These are phyloP conservation scores for Pichiaceae sp. DNA, from an alignment of 1,139 yeast species.

Conservation along the genomic window DNA sequence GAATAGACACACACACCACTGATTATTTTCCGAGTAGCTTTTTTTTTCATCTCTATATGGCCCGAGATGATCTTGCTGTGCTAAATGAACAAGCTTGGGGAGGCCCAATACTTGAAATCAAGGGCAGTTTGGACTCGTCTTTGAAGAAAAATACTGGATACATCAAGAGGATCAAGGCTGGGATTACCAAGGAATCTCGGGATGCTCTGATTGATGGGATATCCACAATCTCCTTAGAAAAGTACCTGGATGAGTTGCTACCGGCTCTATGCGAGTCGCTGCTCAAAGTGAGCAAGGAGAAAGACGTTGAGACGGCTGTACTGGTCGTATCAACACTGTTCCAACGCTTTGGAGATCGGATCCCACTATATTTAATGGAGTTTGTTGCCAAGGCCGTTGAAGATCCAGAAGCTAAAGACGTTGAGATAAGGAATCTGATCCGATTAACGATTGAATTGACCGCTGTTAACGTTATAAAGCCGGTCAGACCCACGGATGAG, in stretches of 20 bases:
- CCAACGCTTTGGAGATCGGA: no score
- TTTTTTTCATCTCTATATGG: not conserved
- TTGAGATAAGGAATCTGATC: no score
- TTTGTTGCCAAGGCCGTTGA: no score
- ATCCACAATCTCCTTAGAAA: slow-evolving; percentile 54
- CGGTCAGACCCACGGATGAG: no score
- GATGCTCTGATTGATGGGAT: slow-evolving; percentile 52
- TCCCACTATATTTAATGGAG: no score
- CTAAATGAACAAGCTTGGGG: no score
- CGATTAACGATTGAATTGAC: no score
- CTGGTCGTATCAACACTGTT: no score
- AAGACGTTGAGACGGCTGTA: slow-evolving; percentile 15
- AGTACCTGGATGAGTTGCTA: slow-evolving; percentile 67
- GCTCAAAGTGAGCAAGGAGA: slow-evolving; percentile 22
- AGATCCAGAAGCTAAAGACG: no score
- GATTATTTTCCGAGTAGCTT: not conserved
- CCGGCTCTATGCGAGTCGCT: slow-evolving; percentile 60
- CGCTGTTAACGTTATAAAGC: no score
- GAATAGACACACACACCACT: not conserved
- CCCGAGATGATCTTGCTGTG: not conserved
- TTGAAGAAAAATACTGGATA: slow-evolving; percentile 80
- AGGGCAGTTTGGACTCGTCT: slow-evolving; percentile 67
- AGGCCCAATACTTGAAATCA: no score
- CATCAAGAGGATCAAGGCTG: slow-evolving; percentile 57
- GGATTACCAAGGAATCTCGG: slow-evolving; percentile 41